A percentile compares a stretch with the other conserved stretches of the same genome.
phyloP scores from a whole-genome alignment of 306 rosid genomes.

The Prunus mira region DNA sequence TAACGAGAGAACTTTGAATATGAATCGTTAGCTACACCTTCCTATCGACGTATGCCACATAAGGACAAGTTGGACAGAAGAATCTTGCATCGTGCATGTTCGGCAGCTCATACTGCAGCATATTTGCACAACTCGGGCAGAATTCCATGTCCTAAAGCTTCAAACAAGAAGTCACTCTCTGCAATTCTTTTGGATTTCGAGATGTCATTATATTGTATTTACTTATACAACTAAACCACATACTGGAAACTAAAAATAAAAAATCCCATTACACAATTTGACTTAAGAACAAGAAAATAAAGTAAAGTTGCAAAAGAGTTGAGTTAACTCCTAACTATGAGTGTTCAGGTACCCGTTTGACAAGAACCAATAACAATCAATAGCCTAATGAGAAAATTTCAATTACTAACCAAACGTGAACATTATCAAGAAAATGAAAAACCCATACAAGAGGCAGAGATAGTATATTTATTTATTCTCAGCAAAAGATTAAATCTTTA shows the following conservation, averaged over 20 bases:
- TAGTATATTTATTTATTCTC: background rate
- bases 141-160: conserved; percentile 46
- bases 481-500: background rate
- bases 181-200: conserved; percentile 1
- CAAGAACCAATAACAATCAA: background rate
- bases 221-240: background rate
- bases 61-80: conserved; percentile 61
- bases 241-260: background rate
- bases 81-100: conserved; percentile 51
- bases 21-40: conserved; percentile 22
- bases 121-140: conserved; percentile 60
- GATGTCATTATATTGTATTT: background rate
- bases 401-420: too few species aligned
- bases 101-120: conserved; percentile 56
- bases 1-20: background rate
- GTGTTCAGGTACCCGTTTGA: too few species aligned
- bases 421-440: too few species aligned
- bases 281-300: background rate
- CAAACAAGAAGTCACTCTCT: background rate
- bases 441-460: background rate
- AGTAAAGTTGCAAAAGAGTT: background rate
- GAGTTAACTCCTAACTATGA: background rate
- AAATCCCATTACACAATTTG: background rate
- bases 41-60: conserved; percentile 42
- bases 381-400: too few species aligned